These are phyloP conservation scores for Claviceps digitariae DNA, from an alignment of 2,329 filamentous ascomycete genomes.

Conservation along the genomic window DNA sequence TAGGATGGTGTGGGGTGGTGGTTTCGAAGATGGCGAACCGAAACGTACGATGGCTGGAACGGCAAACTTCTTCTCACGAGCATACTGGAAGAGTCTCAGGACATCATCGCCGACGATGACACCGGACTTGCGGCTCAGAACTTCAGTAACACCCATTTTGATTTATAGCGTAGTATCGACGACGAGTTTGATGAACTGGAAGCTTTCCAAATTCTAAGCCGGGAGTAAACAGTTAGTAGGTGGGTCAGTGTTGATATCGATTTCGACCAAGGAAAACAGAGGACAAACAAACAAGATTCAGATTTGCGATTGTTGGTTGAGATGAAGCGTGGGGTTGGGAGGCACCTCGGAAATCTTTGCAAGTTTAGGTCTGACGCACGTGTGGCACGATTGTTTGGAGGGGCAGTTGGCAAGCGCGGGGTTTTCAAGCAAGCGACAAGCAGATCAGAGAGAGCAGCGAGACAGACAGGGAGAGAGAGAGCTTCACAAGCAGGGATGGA, in stretches of 20 bases:
- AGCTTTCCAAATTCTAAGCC: not conserved
- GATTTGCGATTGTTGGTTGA: not conserved
- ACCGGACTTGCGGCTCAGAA: slow-evolving; percentile 37
- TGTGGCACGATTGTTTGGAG: not conserved
- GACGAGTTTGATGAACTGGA: not conserved
- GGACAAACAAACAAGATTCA: not conserved
- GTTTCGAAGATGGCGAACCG: not conserved
- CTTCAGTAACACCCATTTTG: slow-evolving; percentile 24
- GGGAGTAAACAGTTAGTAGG: not conserved
- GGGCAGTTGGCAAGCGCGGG: slow-evolving; percentile 2
- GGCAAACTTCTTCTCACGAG: slow-evolving; percentile 75
- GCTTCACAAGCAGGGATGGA: not conserved
- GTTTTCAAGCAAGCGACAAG: not conserved
- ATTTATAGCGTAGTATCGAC: not conserved
- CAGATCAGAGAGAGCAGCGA: not conserved
- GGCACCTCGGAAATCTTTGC: not conserved
- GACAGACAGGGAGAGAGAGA: no score
- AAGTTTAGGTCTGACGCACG: not conserved
- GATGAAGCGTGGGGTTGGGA: not conserved
- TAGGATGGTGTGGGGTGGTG: no score
- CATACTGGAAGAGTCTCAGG: slow-evolving; percentile 69
- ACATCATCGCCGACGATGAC: slow-evolving; percentile 43
- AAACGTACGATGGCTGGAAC: slow-evolving; percentile 58
- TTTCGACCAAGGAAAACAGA: not conserved
- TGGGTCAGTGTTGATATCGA: not conserved